Evolutionary conservation across 2,329 filamentous ascomycete genomes (phyloP).

Genomic region (Fusarium miscanthi): DNA sequence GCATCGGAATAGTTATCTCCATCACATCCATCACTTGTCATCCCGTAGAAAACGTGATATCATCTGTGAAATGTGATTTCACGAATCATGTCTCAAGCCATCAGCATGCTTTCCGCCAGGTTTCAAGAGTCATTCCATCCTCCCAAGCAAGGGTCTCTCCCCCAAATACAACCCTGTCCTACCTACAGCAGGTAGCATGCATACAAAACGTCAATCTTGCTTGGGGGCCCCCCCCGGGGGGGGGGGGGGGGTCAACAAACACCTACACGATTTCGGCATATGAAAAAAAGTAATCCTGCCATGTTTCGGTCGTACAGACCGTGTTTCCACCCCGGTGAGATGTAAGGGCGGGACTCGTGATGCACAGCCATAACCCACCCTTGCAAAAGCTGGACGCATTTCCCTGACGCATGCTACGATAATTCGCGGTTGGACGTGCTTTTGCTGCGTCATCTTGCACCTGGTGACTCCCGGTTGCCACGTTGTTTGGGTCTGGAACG

Average conservation of each 20-base stretch:
- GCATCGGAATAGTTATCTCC: neutral
- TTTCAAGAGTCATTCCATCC: neutral
- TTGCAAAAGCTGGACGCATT: neutral
- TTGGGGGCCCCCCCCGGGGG: neutral
- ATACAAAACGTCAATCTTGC: neutral
- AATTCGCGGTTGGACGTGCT: neutral
- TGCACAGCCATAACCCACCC: neutral
- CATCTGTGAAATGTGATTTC: neutral
- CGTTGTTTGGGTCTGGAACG: neutral
- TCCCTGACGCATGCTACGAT: neutral
- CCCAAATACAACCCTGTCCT: neutral
- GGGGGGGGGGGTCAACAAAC: neutral
- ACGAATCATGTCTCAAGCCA: neutral
- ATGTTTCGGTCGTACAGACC: conserved; percentile 2
- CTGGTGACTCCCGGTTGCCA: conserved; percentile 6
- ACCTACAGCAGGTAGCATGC: no score
- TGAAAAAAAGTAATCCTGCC: neutral
- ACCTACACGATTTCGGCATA: neutral
- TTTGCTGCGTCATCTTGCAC: neutral
- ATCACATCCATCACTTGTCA: neutral
- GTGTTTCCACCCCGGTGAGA: conserved; percentile 26
- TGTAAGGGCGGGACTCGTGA: conserved; percentile 7
- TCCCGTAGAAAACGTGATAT: neutral
- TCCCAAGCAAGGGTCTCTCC: neutral
- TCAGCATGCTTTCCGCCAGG: neutral